Base-by-base conservation (phyloP, 2,329 filamentous ascomycete genomes). In the Davidsoniella virescens region DNA sequence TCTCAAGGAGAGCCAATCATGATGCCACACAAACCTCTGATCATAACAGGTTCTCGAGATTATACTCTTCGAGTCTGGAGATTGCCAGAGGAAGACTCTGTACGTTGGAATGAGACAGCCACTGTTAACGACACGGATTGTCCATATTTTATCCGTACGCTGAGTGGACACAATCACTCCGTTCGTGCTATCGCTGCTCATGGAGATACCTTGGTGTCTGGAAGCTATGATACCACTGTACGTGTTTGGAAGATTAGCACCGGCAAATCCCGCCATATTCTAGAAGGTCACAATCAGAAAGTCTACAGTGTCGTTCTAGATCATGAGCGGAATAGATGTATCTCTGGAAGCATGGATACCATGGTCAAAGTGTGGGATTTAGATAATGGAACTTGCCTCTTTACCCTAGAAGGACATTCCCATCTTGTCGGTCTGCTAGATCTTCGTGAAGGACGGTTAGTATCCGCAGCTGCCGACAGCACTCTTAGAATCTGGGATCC, bases 261-360 rank as follows among this genome's bases (percentile, higher is more conserved):
- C 0, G 92, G 92, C 45, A 88, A 96, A 60, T 78, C 83, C 6
- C 63, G 92, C 3, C 86, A 94, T 60, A 79, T 87, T 10, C 71
- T 98, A 4, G 79, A 83, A 54, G 92, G 92, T 1, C 92, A 98
- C 62, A 76, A 78, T 0, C 81, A 90, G 62, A 96, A 98, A 63
- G 92, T 98, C 0, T 98, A 98, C 63, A 95, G 88, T 54, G 92
- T 98, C 7, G 92, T 98, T 7, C 70, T 96, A 18, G 92, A 98
- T 60, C 83, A 87, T 57, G 80, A 83, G 58, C 84, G 92, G 53
- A 94, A 93, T 60, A 83, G 90, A 39, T 98, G 92, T 65, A 96
- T 98, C 55, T 95, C 88, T 55, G 92, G 92, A 10, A 94, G 88
- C 5, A 98, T 98, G 92, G 92, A 98, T 63, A 94, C 92, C 55